Conservation (phyloP, 192 early-diverging fungal species). For the Coemansia sp. region DNA sequence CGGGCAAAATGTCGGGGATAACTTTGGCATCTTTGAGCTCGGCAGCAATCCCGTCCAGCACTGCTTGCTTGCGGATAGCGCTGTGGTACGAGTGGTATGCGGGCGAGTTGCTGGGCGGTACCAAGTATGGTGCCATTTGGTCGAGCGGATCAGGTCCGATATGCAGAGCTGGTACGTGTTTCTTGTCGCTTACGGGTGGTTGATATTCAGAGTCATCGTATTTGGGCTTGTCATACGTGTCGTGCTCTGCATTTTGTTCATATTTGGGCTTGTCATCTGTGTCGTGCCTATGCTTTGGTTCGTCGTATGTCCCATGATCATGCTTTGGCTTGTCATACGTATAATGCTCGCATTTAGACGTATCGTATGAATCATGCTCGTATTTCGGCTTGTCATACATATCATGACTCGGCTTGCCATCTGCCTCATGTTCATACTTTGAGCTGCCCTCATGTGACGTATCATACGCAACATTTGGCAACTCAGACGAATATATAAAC, state of each 20-base stretch:
- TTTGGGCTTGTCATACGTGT: no score
- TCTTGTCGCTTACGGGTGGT: no score
- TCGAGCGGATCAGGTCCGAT: slow-evolving; percentile 12
- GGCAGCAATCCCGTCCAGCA: not conserved
- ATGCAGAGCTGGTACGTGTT: not conserved
- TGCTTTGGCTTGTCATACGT: not conserved
- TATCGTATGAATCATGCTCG: not conserved
- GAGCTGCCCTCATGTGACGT: no score
- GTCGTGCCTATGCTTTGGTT: not conserved
- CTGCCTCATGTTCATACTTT: not conserved
- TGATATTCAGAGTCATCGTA: not conserved
- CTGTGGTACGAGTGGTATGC: not conserved
- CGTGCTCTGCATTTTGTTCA: not conserved
- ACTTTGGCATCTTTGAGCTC: slow-evolving; percentile 13
- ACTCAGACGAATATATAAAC: no score
- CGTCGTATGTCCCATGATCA: no score
- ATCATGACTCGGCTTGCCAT: not conserved
- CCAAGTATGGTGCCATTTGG: slow-evolving; percentile 17
- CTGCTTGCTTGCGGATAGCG: not conserved
- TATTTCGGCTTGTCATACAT: not conserved
- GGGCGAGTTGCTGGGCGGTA: not conserved
- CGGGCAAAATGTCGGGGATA: slow-evolving; percentile 25
- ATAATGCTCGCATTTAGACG: not conserved
- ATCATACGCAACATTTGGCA: no score
- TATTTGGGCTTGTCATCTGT: not conserved